Conservation (phyloP, 345 rosid genomes). For the Citrus reticulata region DNA sequence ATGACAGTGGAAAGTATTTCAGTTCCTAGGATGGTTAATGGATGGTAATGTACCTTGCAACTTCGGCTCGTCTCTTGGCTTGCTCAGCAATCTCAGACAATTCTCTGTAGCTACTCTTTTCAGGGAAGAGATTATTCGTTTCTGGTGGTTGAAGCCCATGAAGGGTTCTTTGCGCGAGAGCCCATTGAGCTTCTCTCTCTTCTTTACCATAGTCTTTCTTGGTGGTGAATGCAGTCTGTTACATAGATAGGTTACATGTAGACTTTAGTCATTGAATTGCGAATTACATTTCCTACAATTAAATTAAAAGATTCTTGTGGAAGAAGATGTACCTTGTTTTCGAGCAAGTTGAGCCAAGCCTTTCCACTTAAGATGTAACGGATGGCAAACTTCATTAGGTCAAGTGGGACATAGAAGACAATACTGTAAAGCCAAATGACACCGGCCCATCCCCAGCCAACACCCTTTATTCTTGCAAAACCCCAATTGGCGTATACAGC, state of each 20-base stretch:
- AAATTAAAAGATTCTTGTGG: neutral
- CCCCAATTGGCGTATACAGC: slow-evolving; percentile 72
- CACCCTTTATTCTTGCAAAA: slow-evolving; percentile 74
- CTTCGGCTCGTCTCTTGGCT: slow-evolving; percentile 84
- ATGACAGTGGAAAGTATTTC: neutral
- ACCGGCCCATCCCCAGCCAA: slow-evolving; percentile 97
- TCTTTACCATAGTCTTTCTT: slow-evolving; percentile 85
- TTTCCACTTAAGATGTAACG: slow-evolving; percentile 78
- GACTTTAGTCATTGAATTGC: neutral
- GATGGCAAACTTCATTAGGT: slow-evolving; percentile 64
- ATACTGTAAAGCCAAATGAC: slow-evolving; percentile 80
- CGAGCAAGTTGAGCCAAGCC: slow-evolving; percentile 74
- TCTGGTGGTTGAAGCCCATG: slow-evolving; percentile 79
- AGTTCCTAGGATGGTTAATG: neutral
- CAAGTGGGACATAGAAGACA: slow-evolving; percentile 73
- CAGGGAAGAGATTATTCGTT: slow-evolving; percentile 34
- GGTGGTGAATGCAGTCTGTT: slow-evolving; percentile 83
- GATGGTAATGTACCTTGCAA: slow-evolving; percentile 56
- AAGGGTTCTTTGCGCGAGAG: slow-evolving; percentile 71
- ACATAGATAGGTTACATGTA: neutral
- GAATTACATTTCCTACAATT: neutral
- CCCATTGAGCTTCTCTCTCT: slow-evolving; percentile 96
- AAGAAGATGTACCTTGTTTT: slow-evolving; percentile 57
- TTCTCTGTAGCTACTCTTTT: slow-evolving; percentile 66
- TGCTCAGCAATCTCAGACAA: slow-evolving; percentile 84